A percentile compares a stretch with the other conserved stretches of the same genome.
These are phyloP conservation scores for Suillus bovinus DNA, from an alignment of 768 basidiomycete genomes.

Conservation along the genomic window DNA sequence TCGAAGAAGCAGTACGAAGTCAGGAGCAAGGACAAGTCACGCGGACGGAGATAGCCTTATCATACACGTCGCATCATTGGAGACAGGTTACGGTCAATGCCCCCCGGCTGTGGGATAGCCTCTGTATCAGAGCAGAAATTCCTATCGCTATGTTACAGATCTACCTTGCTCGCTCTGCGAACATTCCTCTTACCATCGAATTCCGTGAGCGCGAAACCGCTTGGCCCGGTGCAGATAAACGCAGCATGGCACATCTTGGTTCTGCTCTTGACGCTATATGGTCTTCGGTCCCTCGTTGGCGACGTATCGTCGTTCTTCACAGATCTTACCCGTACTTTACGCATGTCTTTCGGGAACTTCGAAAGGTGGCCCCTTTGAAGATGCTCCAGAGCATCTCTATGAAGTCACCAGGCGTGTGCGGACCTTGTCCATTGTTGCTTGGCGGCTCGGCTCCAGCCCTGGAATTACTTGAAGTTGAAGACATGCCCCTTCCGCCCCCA, in stretches of 20 bases:
- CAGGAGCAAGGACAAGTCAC: constrained; percentile 3
- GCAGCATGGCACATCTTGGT: constrained; percentile 3
- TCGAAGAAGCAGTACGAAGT: constrained; percentile 9
- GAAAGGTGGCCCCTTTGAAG: background rate
- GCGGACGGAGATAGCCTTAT: constrained; percentile 5
- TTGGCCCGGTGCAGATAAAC: constrained; percentile 4
- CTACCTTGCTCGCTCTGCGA: background rate
- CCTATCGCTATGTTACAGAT: background rate
- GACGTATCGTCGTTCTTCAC: constrained; percentile 2
- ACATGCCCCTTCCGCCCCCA: constrained; percentile 7
- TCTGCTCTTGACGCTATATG: background rate
- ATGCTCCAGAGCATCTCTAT: constrained; percentile 7
- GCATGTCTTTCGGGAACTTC: constrained; percentile 5
- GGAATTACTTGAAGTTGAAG: constrained; percentile 3
- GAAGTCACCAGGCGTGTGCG: background rate
- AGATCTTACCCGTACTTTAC: constrained; percentile 7
- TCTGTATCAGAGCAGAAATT: constrained; percentile 6
- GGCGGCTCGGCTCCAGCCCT: constrained; percentile 1
- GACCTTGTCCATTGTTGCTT: constrained; percentile 1
- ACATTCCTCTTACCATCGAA: constrained; percentile 1
- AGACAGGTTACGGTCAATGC: constrained; percentile 2
- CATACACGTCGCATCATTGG: constrained; percentile 5
- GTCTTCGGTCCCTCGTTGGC: constrained; percentile 5
- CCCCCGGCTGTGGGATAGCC: constrained; percentile 3
- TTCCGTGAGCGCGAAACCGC: constrained; percentile 2